phyloP scores from a whole-genome alignment of 2,329 filamentous ascomycete species.

The Ophiosphaerella narmari region DNA sequence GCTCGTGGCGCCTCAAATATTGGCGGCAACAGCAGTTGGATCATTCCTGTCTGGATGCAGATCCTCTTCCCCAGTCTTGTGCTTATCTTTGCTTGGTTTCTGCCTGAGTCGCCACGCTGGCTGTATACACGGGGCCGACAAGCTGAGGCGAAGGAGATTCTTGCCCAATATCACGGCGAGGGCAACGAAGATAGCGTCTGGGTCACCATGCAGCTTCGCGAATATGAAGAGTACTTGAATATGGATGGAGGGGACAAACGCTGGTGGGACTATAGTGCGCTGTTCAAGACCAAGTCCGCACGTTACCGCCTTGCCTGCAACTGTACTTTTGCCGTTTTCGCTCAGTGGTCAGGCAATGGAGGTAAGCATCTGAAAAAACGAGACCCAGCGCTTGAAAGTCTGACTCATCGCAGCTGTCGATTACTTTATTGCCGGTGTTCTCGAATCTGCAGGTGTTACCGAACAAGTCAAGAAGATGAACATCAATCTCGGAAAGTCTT shows the following conservation, averaged over 20 bases:
- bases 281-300: constrained; percentile 54
- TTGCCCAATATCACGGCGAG: constrained; percentile 60
- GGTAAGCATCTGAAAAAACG: too few species aligned
- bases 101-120: constrained; percentile 66
- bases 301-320: constrained; percentile 58
- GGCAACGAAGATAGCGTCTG: constrained; percentile 46
- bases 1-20: constrained; percentile 27
- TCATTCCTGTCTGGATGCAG: constrained; percentile 33
- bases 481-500: constrained; percentile 44
- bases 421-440: constrained; percentile 40
- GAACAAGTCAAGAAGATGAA: constrained; percentile 39
- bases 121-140: constrained; percentile 58
- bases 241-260: constrained; percentile 60
- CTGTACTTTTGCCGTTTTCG: constrained; percentile 58
- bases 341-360: constrained; percentile 50
- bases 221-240: constrained; percentile 57
- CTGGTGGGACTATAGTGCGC: constrained; percentile 62
- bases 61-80: constrained; percentile 45
- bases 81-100: constrained; percentile 52
- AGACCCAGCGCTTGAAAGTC: too few species aligned
- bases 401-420: constrained; percentile 21
- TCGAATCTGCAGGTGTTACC: constrained; percentile 42
- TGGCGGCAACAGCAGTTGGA: constrained; percentile 23
- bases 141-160: constrained; percentile 57
- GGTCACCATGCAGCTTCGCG: constrained; percentile 38